Percentiles rank a stretch among this genome's conserved stretches.
phyloP scores from a whole-genome alignment of 305 asterid species.

The Fraxinus baroniana region DNA sequence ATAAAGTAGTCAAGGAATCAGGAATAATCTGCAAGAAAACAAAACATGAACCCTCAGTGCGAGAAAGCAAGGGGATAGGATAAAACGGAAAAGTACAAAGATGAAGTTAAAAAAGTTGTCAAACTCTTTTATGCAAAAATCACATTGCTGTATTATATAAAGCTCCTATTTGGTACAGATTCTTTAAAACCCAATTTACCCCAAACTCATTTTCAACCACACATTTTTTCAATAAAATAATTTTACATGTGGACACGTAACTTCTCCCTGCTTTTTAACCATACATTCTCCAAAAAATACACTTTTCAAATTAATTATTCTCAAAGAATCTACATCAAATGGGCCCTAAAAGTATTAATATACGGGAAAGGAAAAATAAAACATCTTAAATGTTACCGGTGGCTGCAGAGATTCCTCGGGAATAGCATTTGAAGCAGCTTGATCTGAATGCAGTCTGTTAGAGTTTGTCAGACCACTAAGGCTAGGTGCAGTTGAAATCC shows the following conservation, averaged over 20 bases:
- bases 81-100: background rate
- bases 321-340: background rate
- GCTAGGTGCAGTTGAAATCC: constrained; percentile 39
- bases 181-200: background rate
- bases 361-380: constrained; percentile 9
- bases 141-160: background rate
- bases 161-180: background rate
- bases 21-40: constrained; percentile 65
- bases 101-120: background rate
- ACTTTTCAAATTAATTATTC: too few relatives aligned
- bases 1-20: constrained; percentile 82
- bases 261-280: background rate
- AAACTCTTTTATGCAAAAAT: constrained; percentile 6
- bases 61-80: constrained; percentile 7
- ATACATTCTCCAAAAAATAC: background rate
- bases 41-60: constrained; percentile 12
- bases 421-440: constrained; percentile 30
- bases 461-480: constrained; percentile 43
- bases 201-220: background rate
- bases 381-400: constrained; percentile 42
- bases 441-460: constrained; percentile 43
- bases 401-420: constrained; percentile 60
- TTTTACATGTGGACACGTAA: background rate
- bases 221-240: background rate
- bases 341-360: background rate